phyloP scores from a whole-genome alignment of 2,329 filamentous ascomycete genomes.

The Colletotrichum tropicale region DNA sequence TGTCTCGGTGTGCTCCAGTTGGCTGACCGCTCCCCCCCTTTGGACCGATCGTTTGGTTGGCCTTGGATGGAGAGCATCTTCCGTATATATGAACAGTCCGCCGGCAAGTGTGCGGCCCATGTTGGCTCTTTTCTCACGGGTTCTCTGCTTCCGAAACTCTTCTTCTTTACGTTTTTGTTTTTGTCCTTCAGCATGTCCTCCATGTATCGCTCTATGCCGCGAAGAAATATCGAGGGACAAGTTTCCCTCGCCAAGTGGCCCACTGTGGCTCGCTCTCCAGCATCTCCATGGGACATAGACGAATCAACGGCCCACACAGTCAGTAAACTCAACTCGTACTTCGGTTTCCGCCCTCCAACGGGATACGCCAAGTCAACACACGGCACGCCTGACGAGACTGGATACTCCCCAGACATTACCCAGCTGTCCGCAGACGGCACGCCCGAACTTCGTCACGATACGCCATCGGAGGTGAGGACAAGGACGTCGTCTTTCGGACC shows the following conservation, averaged over 20 bases:
- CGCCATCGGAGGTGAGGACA: slow-evolving; percentile 6
- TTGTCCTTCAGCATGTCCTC: slow-evolving; percentile 2
- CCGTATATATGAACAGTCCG: slow-evolving; percentile 12
- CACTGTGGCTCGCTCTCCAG: neutral
- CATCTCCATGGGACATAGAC: slow-evolving; percentile 7
- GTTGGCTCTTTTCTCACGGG: slow-evolving; percentile 10
- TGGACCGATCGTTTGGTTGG: slow-evolving; percentile 5
- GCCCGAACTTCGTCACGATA: slow-evolving; percentile 16
- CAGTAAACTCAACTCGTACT: slow-evolving; percentile 10
- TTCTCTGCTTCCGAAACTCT: slow-evolving; percentile 6
- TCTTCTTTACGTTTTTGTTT: slow-evolving; percentile 1
- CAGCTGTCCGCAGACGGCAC: neutral
- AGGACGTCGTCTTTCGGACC: slow-evolving; percentile 13
- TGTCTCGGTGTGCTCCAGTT: slow-evolving; percentile 13
- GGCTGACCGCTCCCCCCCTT: slow-evolving; percentile 14
- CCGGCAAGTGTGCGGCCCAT: neutral
- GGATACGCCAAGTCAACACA: neutral
- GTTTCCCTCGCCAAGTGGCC: slow-evolving; percentile 17
- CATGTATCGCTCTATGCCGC: slow-evolving; percentile 10
- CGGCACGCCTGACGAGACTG: neutral
- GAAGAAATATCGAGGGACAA: slow-evolving; percentile 8
- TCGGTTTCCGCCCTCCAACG: slow-evolving; percentile 7
- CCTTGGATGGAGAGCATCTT: neutral
- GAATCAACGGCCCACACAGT: slow-evolving; percentile 16
- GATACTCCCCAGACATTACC: slow-evolving; percentile 4